Base-by-base conservation (phyloP, 2,329 filamentous ascomycete genomes). In the Claviceps purpurea region DNA sequence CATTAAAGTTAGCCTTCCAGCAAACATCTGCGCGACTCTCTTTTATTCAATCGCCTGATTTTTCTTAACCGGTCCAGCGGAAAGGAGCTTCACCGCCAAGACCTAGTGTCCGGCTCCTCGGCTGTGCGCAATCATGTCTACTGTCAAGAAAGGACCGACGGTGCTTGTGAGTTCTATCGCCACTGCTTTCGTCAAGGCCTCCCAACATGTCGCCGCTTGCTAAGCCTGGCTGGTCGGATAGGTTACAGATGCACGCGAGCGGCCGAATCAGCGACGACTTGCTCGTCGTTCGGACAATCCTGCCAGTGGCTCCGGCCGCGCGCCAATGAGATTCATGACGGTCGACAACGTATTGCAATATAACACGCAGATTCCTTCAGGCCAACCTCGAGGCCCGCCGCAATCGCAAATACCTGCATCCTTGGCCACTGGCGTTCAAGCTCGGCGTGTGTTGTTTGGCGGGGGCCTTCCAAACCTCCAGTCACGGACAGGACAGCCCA, bases 281-380 rank as follows among this genome's bases (percentile, higher is more conserved):
- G 57, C 65, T 7, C 62, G 64, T 41, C 66, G 68, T 5, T 65
- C 65, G 37, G 65, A 65, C 30, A 64, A 65, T 4, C 58, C 57
- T 40, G 53, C 64, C 39, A 62, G 60, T 2, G 56, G 62, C 10
- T 59, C 61, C 3, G 61, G 60, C 18, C 66, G 65, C 16, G 60
- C 64, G 58, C 73, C 76, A 59, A 90, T 81, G 73, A 86, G 81
- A 61, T 87, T 87, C 67, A 88, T 97, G 64, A 84, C 82, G 1
- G 91, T 98, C 67, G 93, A 98, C 71, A 95, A 91, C 65, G 87
- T 97, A 58, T 81, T 98, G 5, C 89, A 95, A 66, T 88, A 95
- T 71, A 85, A 89, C 54, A 93, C 89, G 49, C 90, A 96, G 63
- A 93, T 98, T 42, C 93, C 93, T 1, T 97, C 93, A 0, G 90